Percentiles rank a stretch among this genome's conserved stretches.
Evolutionary conservation across 169 alveolate genomes (phyloP).

Genomic region (Plasmodium adleri): DNA sequence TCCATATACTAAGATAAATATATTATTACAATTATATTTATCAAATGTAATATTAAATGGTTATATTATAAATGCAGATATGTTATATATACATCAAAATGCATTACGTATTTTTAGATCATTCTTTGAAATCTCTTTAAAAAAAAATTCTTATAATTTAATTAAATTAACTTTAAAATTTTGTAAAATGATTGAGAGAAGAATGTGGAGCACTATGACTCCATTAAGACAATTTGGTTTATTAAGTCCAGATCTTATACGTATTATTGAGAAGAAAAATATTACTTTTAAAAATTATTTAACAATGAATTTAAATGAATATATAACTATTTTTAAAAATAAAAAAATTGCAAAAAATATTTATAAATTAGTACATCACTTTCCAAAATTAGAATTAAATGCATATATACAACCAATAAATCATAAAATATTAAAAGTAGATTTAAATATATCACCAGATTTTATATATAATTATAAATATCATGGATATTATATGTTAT

Average conservation of each 20-base stretch:
- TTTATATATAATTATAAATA: constrained; percentile 95
- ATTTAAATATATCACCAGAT: constrained; percentile 93
- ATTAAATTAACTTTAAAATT: constrained; percentile 93
- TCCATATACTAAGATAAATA: constrained; percentile 94
- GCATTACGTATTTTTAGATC: constrained; percentile 99
- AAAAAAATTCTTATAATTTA: constrained; percentile 95
- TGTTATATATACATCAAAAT: constrained; percentile 97
- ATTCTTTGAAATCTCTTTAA: constrained; percentile 95
- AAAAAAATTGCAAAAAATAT: constrained; percentile 92
- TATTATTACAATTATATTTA: constrained; percentile 97
- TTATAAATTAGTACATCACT: constrained; percentile 92
- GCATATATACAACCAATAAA: constrained; percentile 98
- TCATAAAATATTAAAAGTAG: constrained; percentile 95
- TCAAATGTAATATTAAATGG: constrained; percentile 97
- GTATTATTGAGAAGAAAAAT: constrained; percentile 97
- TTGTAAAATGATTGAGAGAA: constrained; percentile 97
- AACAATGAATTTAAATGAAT: constrained; percentile 93
- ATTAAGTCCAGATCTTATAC: constrained; percentile 93
- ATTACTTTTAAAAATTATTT: constrained; percentile 96
- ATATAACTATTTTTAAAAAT: constrained; percentile 95
- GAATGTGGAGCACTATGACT: constrained; percentile 98
- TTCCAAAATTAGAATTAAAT: constrained; percentile 95
- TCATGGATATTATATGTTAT: constrained; percentile 96
- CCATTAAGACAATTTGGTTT: constrained; percentile 99
- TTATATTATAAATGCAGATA: constrained; percentile 98